Percentiles rank a stretch among this genome's conserved stretches.
These are phyloP conservation scores for Coniella lustricola DNA, from an alignment of 2,329 filamentous ascomycete genomes.

Conservation along the genomic window DNA sequence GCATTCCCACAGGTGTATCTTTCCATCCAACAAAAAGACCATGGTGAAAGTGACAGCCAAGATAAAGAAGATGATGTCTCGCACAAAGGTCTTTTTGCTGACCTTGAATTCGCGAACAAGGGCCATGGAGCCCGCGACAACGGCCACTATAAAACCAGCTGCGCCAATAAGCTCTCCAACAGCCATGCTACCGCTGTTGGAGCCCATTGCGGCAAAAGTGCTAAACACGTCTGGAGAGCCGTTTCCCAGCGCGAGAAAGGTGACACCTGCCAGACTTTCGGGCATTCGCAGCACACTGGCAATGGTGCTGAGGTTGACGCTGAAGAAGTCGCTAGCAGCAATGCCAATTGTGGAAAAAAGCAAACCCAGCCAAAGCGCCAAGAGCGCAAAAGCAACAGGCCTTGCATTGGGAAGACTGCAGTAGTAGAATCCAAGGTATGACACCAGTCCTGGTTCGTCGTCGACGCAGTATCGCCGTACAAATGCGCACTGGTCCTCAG, in stretches of 20 bases:
- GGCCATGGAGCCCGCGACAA: constrained; percentile 96
- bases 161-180: constrained; percentile 93
- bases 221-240: constrained; percentile 98
- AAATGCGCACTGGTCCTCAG: constrained; percentile 78
- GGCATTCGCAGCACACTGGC: constrained; percentile 83
- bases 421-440: constrained; percentile 88
- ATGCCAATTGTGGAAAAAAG: constrained; percentile 97
- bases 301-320: constrained; percentile 91
- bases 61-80: constrained; percentile 90
- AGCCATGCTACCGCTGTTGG: constrained; percentile 93
- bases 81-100: constrained; percentile 78
- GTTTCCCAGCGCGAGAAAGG: constrained; percentile 94
- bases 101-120: constrained; percentile 93
- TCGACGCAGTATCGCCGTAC: constrained; percentile 75
- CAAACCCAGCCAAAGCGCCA: constrained; percentile 77
- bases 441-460: constrained; percentile 82
- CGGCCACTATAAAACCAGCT: constrained; percentile 90
- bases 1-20: constrained; percentile 83
- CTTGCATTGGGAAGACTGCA: constrained; percentile 64
- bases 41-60: constrained; percentile 81
- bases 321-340: constrained; percentile 97
- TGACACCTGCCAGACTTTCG: constrained; percentile 93
- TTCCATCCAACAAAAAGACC: constrained; percentile 78
- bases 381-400: constrained; percentile 69
- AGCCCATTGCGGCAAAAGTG: constrained; percentile 96